Evolutionary conservation across 106 monocot species (phyloP).

Genomic region (Alisma plantagoaquatica): DNA sequence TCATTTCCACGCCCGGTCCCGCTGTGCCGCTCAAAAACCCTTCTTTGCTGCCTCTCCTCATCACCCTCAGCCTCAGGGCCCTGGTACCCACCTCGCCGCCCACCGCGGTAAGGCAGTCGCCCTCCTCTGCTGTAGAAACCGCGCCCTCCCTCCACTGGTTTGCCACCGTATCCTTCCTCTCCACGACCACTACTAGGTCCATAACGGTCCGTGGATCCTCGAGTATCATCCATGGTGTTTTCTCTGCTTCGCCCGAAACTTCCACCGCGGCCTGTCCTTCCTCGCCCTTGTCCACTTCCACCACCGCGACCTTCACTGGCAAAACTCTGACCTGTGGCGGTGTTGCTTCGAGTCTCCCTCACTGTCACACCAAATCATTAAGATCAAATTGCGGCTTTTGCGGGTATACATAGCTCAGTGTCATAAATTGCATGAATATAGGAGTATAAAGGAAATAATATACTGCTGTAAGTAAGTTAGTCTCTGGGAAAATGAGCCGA

Average conservation of each 20-base stretch:
- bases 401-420: no score
- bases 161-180: conserved; percentile 22
- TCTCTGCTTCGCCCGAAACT: conserved; percentile 23
- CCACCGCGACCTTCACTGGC: conserved; percentile 24
- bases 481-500: no score
- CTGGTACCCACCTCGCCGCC: conserved; percentile 34
- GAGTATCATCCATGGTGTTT: conserved; percentile 25
- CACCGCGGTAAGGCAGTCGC: conserved; percentile 36
- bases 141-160: conserved; percentile 16
- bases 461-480: no score
- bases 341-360: conserved; percentile 26
- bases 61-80: no score
- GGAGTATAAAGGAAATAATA: no score
- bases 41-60: no score
- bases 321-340: no score
- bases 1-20: conserved; percentile 87
- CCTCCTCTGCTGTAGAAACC: conserved; percentile 20
- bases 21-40: conserved; percentile 57
- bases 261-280: conserved; percentile 26
- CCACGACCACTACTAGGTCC: conserved; percentile 15
- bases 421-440: no score
- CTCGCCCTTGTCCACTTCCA: conserved; percentile 24
- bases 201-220: conserved; percentile 12
- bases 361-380: conserved; percentile 17
- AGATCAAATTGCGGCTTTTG: no score